Evolutionary conservation across 768 basidiomycete species (phyloP).

Genomic region (Leccinum imitatum): DNA sequence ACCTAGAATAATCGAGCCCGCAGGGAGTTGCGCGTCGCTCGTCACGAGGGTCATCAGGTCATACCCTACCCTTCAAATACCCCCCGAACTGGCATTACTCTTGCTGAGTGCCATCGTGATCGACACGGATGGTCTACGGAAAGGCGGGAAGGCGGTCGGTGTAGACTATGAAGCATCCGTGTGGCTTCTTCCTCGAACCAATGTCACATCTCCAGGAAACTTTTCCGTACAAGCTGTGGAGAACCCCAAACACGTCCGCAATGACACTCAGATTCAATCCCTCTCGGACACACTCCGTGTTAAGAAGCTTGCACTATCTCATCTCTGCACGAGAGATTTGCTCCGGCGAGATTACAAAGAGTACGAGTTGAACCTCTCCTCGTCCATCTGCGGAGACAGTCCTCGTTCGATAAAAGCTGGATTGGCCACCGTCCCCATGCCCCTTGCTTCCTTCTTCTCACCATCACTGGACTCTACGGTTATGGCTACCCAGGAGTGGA

Average conservation of each 20-base stretch:
- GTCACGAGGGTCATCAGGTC: slow-evolving; percentile 43
- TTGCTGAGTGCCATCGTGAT: slow-evolving; percentile 79
- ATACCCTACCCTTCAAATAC: slow-evolving; percentile 31
- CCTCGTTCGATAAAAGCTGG: slow-evolving; percentile 58
- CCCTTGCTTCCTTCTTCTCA: slow-evolving; percentile 46
- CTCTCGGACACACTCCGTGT: slow-evolving; percentile 44
- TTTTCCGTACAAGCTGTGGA: background rate
- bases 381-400: slow-evolving; percentile 21
- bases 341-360: slow-evolving; percentile 96
- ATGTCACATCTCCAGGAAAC: slow-evolving; percentile 31
- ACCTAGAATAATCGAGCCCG: slow-evolving; percentile 67
- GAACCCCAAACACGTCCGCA: slow-evolving; percentile 33
- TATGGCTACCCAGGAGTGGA: slow-evolving; percentile 48
- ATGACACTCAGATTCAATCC: slow-evolving; percentile 43
- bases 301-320: slow-evolving; percentile 68
- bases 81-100: slow-evolving; percentile 70
- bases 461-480: slow-evolving; percentile 23
- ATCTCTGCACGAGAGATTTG: slow-evolving; percentile 71
- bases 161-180: slow-evolving; percentile 64
- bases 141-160: slow-evolving; percentile 71
- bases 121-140: slow-evolving; percentile 81
- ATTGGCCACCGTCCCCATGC: slow-evolving; percentile 78
- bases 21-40: slow-evolving; percentile 77
- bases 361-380: slow-evolving; percentile 52
- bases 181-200: slow-evolving; percentile 62